A percentile compares a stretch with the other conserved stretches of the same genome.
Conservation (phyloP, 208 protist species). For the Trichomonas gallinae region DNA sequence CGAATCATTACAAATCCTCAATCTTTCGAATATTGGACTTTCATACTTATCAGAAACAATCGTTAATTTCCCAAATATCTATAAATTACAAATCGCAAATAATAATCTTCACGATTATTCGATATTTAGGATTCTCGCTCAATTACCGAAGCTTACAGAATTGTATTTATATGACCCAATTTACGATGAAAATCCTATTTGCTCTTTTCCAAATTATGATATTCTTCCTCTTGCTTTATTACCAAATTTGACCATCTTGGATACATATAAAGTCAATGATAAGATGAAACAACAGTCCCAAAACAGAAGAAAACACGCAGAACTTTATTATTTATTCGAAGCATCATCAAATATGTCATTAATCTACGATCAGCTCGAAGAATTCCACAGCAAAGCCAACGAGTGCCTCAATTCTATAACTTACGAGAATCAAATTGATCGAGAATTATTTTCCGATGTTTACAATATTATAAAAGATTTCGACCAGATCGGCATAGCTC, state of each 20-base stretch:
- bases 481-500: background rate
- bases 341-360: background rate
- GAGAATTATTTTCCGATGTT: background rate
- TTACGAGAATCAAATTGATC: background rate
- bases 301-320: background rate
- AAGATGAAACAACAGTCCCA: background rate
- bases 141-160: background rate
- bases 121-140: background rate
- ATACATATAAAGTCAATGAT: background rate
- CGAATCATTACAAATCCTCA: background rate
- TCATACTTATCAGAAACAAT: background rate
- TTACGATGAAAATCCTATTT: constrained; percentile 13
- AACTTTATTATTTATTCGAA: background rate
- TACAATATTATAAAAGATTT: background rate
- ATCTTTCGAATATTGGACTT: background rate
- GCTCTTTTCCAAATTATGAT: background rate
- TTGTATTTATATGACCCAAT: background rate
- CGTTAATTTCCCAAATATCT: background rate
- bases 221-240: background rate
- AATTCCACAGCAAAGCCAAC: background rate
- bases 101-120: constrained; percentile 13
- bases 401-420: background rate
- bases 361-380: background rate
- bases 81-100: background rate
- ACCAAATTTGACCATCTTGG: background rate